Percentiles rank a stretch among this genome's conserved stretches.
Evolutionary conservation across 768 basidiomycete genomes (phyloP).

Genomic region (Lentinula sp.): DNA sequence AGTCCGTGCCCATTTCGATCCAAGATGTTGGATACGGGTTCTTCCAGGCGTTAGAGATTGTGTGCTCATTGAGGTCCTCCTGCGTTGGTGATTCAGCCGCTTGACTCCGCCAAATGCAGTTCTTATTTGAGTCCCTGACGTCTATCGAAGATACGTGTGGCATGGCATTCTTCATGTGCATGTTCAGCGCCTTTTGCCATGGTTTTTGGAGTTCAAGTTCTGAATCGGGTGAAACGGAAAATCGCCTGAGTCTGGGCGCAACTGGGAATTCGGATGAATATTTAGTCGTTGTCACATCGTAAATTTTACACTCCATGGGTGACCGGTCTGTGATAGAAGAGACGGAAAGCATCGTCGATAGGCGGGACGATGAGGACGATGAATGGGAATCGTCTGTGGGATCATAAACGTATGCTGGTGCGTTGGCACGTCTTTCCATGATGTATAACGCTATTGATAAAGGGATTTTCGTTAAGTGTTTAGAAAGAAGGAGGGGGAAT

Average conservation of each 20-base stretch:
- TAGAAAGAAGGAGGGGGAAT: not conserved
- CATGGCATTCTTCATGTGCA: not conserved
- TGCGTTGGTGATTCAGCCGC: too few species aligned
- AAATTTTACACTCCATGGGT: not conserved
- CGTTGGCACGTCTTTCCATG: not conserved
- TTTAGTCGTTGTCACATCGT: not conserved
- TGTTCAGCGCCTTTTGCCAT: not conserved
- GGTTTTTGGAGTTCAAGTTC: not conserved
- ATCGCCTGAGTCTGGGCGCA: not conserved
- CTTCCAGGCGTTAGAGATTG: not conserved
- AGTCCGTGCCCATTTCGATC: not conserved
- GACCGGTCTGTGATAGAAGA: not conserved
- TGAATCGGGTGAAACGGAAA: not conserved
- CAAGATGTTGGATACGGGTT: not conserved
- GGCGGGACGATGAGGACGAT: not conserved
- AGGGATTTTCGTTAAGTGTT: too few species aligned
- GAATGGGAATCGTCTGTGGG: not conserved
- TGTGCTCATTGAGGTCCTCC: not conserved
- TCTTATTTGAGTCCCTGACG: not conserved
- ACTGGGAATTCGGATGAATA: not conserved
- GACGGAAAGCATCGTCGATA: not conserved
- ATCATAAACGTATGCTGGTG: not conserved
- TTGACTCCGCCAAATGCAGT: too few species aligned
- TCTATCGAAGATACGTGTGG: accelerated
- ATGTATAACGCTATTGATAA: not conserved